These are phyloP conservation scores for barley (Hordeum vulgare) DNA, from an alignment of 176 grass and related monocot genomes.

Conservation along the genomic window MorexV3_pseudomolecules_assembly NC_058523.1:444254967-444255466, in stretches of 20 bases:
- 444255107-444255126: no score
- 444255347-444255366: no score
- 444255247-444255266: slow-evolving; percentile 68
- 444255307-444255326: not conserved
- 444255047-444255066: no score
- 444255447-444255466: slow-evolving; percentile 30
- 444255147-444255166: slow-evolving; percentile 55
- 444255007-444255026: no score
- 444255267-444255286: not conserved
- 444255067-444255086: no score
- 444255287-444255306: not conserved
- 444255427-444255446: slow-evolving; percentile 26
- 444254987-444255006: no score
- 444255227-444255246: slow-evolving; percentile 61
- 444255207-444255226: no score
- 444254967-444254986: no score
- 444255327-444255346: no score
- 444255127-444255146: slow-evolving; percentile 95
- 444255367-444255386: slow-evolving; percentile 26
- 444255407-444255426: not conserved
- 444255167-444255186: slow-evolving; percentile 79
- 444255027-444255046: no score
- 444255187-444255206: slow-evolving; percentile 76
- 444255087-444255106: no score
- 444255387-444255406: slow-evolving; percentile 33